Percentiles rank a stretch among this genome's conserved stretches.
Conservation (phyloP, 306 rosid genomes). For the Prunus mira region DNA sequence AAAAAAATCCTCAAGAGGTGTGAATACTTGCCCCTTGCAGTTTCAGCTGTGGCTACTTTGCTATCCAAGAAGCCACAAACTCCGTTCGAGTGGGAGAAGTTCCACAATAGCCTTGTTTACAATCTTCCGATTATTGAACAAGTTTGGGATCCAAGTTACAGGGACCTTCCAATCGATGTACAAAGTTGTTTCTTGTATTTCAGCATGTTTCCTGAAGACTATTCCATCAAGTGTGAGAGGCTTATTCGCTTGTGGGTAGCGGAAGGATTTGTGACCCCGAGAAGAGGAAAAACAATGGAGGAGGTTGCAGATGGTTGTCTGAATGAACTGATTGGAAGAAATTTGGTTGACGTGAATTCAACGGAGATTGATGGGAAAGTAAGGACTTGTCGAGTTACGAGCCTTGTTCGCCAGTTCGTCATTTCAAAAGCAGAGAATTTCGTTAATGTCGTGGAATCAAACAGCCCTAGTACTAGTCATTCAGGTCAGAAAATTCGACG, state of each 20-base stretch:
- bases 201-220: slow-evolving; percentile 7
- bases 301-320: neutral
- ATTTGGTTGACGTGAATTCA: neutral
- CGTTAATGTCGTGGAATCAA: neutral
- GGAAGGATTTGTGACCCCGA: neutral
- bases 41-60: neutral
- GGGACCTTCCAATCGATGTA: neutral
- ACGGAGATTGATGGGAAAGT: slow-evolving; percentile 9
- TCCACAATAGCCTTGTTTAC: neutral
- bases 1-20: neutral
- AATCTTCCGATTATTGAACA: neutral
- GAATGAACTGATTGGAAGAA: neutral
- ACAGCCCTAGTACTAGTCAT: neutral
- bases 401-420: slow-evolving; percentile 12
- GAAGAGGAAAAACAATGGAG: neutral
- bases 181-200: neutral
- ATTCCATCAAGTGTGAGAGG: slow-evolving; percentile 2
- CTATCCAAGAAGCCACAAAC: neutral
- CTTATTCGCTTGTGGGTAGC: slow-evolving; percentile 13
- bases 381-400: neutral
- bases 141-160: slow-evolving; percentile 4
- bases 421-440: neutral
- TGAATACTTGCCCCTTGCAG: neutral
- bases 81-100: neutral
- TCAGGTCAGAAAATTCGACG: neutral